phyloP scores from a whole-genome alignment of 2,329 filamentous ascomycete genomes.

The Amauroascus verrucosus region DNA sequence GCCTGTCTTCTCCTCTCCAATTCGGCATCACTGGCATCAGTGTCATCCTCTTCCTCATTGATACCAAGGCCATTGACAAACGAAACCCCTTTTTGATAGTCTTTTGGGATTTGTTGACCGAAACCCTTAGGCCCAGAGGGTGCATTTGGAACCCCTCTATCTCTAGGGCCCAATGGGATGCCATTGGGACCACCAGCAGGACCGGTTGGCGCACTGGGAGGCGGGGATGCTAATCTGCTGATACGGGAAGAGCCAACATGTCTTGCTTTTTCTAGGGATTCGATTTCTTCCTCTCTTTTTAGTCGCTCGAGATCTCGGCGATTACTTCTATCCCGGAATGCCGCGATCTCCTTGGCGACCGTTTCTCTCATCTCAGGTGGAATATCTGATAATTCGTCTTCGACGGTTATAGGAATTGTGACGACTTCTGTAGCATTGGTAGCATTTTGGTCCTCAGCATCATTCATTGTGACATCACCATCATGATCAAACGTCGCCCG shows the following conservation, averaged over 20 bases:
- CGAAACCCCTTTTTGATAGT: constrained; percentile 65
- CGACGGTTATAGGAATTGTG: constrained; percentile 74
- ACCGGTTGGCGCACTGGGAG: constrained; percentile 51
- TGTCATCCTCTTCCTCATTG: constrained; percentile 71
- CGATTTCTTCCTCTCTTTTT: constrained; percentile 81
- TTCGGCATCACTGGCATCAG: constrained; percentile 77
- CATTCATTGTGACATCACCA: constrained; percentile 61
- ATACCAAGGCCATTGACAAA: constrained; percentile 73
- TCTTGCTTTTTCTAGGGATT: constrained; percentile 69
- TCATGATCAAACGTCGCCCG: constrained; percentile 47
- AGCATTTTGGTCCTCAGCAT: constrained; percentile 45
- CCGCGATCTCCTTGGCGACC: constrained; percentile 84
- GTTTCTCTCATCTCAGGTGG: constrained; percentile 93
- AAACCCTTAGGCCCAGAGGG: constrained; percentile 61
- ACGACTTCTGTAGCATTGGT: constrained; percentile 67
- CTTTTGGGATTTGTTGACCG: constrained; percentile 53
- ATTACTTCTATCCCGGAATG: constrained; percentile 85
- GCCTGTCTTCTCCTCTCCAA: constrained; percentile 61
- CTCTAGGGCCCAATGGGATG: constrained; percentile 64
- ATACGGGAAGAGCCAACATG: constrained; percentile 51
- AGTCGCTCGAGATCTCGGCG: constrained; percentile 79
- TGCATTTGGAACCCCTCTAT: constrained; percentile 58
- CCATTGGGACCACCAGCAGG: constrained; percentile 58
- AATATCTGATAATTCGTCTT: constrained; percentile 92
- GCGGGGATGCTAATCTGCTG: constrained; percentile 63